Conservation (phyloP, 306 rosid genomes). For the Crataegus laevigata region DNA sequence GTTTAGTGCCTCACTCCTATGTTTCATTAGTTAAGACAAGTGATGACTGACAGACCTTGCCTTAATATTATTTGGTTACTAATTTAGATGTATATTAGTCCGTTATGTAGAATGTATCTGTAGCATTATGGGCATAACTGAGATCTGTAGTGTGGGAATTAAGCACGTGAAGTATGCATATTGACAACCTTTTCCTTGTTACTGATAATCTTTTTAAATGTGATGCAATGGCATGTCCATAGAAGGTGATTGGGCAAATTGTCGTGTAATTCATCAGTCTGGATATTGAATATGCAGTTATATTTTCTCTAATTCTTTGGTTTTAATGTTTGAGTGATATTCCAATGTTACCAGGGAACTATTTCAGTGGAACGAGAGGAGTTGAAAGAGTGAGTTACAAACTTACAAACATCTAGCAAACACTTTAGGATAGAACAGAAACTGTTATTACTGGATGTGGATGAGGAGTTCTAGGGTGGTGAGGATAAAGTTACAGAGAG, state of each 20-base stretch:
- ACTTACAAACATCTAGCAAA: neutral
- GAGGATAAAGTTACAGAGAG: neutral
- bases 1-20: neutral
- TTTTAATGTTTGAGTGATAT: neutral
- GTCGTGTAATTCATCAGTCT: no score
- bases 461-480: neutral
- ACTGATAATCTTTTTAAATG: neutral
- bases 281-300: neutral
- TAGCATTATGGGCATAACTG: neutral
- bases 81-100: neutral
- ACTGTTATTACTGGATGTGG: neutral
- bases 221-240: neutral
- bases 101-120: neutral
- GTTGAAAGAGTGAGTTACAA: neutral
- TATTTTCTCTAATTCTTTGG: neutral
- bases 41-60: neutral
- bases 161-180: neutral
- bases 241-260: neutral
- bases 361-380: neutral
- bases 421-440: neutral
- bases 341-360: neutral
- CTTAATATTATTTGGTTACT: neutral
- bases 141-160: neutral
- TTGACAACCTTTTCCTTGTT: neutral
- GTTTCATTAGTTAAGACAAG: neutral